These are phyloP conservation scores for Geum urbanum DNA, from an alignment of 306 rosid genomes.

Conservation along the genomic window DNA sequence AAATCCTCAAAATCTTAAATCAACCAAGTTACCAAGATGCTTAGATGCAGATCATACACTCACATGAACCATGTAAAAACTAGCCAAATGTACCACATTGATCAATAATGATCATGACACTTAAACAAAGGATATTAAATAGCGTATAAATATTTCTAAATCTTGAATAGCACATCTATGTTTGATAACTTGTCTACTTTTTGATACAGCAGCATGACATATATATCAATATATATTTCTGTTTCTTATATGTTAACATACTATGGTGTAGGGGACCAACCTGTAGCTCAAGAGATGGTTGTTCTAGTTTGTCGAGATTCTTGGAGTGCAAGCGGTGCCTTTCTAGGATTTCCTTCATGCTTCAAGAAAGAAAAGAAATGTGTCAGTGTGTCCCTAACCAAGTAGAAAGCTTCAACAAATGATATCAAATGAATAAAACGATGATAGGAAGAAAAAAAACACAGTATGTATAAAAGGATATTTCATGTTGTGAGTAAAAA, in stretches of 20 bases:
- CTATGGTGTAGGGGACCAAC: conserved; percentile 24
- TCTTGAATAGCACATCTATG: not conserved
- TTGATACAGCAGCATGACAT: not conserved
- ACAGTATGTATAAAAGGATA: not conserved
- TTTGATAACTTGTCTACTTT: not conserved
- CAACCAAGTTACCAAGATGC: not conserved
- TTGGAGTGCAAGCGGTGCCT: conserved; percentile 73
- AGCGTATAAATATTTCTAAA: not conserved
- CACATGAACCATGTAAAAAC: not conserved
- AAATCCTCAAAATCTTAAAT: not conserved
- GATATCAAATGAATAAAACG: not conserved
- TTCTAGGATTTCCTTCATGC: conserved; percentile 77
- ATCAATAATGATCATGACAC: not conserved
- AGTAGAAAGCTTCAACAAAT: not conserved
- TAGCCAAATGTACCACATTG: not conserved
- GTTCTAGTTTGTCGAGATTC: conserved; percentile 62
- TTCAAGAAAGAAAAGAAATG: conserved; percentile 29
- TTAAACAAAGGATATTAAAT: not conserved
- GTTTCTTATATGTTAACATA: not conserved
- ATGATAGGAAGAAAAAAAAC: not conserved
- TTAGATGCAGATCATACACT: not conserved
- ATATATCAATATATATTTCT: not conserved
- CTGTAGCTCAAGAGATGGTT: conserved; percentile 90
- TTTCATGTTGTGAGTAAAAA: not conserved
- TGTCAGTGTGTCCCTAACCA: conserved; percentile 11